Evolutionary conservation across 306 rosid species (phyloP).

Genomic region (Hippophae gyantsensis): DNA sequence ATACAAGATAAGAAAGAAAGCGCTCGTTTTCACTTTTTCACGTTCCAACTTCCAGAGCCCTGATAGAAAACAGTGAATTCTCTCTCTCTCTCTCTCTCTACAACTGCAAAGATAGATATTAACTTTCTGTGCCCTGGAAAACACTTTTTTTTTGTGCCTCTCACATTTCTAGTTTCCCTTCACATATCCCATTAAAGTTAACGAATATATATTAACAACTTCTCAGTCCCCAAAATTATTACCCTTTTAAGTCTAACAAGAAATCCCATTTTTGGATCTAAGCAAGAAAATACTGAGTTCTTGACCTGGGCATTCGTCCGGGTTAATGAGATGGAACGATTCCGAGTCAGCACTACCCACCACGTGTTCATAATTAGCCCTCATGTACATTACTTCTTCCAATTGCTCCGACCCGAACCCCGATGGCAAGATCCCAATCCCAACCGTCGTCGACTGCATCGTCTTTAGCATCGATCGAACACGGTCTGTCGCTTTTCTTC

Average conservation of each 20-base stretch:
- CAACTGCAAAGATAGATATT: not conserved
- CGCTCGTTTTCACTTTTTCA: too few species aligned
- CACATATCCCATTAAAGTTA: too few species aligned
- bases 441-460: constrained; percentile 80
- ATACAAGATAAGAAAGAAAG: too few species aligned
- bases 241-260: not conserved
- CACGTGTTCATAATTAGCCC: constrained; percentile 79
- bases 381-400: constrained; percentile 71
- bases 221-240: not conserved
- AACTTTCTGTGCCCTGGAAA: not conserved
- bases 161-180: too few species aligned
- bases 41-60: too few species aligned
- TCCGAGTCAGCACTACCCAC: constrained; percentile 81
- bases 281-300: constrained; percentile 93
- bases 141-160: too few species aligned
- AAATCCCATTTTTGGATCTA: constrained; percentile 39
- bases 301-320: constrained; percentile 73
- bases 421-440: constrained; percentile 71
- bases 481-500: constrained; percentile 37
- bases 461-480: constrained; percentile 48
- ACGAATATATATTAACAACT: too few species aligned
- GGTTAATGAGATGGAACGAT: constrained; percentile 86
- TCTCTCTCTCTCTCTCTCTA: not conserved
- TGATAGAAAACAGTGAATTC: not conserved
- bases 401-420: constrained; percentile 24